Evolutionary conservation across 169 alveolate species (phyloP).

Genomic region (Plasmodium blacklocki): DNA sequence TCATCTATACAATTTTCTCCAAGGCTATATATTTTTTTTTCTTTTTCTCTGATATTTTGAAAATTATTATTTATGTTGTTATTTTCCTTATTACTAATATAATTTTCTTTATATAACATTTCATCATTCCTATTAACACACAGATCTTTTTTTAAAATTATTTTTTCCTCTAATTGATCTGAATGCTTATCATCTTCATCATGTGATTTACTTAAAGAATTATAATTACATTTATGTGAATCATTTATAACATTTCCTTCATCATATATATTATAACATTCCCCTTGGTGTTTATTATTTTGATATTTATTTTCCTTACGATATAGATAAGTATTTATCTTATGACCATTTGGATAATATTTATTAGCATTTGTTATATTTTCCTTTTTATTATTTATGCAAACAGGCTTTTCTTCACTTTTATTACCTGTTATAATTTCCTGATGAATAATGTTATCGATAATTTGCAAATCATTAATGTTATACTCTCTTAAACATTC

Average conservation of each 20-base stretch:
- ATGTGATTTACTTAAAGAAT: too few species aligned
- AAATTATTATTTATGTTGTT: too few species aligned
- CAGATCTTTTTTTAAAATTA: too few species aligned
- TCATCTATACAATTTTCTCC: neutral
- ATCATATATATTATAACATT: neutral
- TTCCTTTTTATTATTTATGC: neutral
- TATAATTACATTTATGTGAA: too few species aligned
- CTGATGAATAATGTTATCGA: constrained; percentile 40
- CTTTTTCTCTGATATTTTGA: too few species aligned
- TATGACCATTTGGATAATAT: neutral
- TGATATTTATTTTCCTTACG: constrained; percentile 22
- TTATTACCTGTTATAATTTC: neutral
- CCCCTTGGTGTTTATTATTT: neutral
- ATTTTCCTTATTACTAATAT: too few species aligned
- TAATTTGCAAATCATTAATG: constrained; percentile 34
- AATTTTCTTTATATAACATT: too few species aligned
- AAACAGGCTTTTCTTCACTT: neutral
- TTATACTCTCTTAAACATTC: constrained; percentile 35
- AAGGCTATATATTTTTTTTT: too few species aligned
- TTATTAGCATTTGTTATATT: neutral
- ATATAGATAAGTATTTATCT: constrained; percentile 20
- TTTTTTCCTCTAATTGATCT: too few species aligned
- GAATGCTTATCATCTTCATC: too few species aligned
- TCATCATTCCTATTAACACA: too few species aligned
- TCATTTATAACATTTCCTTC: too few species aligned